A percentile compares a stretch with the other conserved stretches of the same genome.
phyloP scores from a whole-genome alignment of 2,329 filamentous ascomycete genomes.

The Bipolaris victoriae region DNA sequence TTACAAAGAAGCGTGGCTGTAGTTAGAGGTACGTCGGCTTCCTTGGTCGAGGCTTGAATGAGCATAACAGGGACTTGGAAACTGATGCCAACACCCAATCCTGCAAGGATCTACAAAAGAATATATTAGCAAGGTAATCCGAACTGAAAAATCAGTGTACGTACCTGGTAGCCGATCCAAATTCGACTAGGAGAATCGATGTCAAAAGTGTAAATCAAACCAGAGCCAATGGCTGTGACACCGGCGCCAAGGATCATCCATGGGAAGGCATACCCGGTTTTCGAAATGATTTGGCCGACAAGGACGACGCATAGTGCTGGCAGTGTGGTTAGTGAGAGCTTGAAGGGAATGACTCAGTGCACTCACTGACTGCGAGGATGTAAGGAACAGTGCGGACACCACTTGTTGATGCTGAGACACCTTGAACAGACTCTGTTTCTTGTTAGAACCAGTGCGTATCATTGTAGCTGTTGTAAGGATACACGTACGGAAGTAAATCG shows the following conservation, averaged over 20 bases:
- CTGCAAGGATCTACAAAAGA: slow-evolving; percentile 46
- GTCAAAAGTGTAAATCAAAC: slow-evolving; percentile 53
- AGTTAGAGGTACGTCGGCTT: slow-evolving; percentile 45
- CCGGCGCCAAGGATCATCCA: slow-evolving; percentile 39
- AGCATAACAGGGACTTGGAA: slow-evolving; percentile 42
- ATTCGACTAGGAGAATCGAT: slow-evolving; percentile 41
- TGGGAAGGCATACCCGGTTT: slow-evolving; percentile 47
- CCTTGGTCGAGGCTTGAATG: slow-evolving; percentile 44
- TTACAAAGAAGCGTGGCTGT: slow-evolving; percentile 50
- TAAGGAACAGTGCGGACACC: slow-evolving; percentile 54
- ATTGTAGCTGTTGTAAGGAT: not conserved
- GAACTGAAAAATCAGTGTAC: accelerated
- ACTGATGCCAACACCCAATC: slow-evolving; percentile 45
- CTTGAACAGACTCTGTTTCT: slow-evolving; percentile 9
- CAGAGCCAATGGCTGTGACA: slow-evolving; percentile 45
- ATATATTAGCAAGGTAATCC: not conserved
- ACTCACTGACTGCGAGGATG: slow-evolving; percentile 41
- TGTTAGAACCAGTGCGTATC: not conserved
- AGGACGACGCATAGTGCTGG: slow-evolving; percentile 7
- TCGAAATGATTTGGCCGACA: slow-evolving; percentile 18
- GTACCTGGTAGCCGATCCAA: slow-evolving; percentile 54
- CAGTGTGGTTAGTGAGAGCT: not conserved
- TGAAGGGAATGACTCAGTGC: not conserved
- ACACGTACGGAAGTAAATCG: slow-evolving; percentile 58
- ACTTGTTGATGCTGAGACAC: slow-evolving; percentile 43